phyloP scores from a whole-genome alignment of 1,139 yeast species.

The Saccharomyces hybrid region DNA sequence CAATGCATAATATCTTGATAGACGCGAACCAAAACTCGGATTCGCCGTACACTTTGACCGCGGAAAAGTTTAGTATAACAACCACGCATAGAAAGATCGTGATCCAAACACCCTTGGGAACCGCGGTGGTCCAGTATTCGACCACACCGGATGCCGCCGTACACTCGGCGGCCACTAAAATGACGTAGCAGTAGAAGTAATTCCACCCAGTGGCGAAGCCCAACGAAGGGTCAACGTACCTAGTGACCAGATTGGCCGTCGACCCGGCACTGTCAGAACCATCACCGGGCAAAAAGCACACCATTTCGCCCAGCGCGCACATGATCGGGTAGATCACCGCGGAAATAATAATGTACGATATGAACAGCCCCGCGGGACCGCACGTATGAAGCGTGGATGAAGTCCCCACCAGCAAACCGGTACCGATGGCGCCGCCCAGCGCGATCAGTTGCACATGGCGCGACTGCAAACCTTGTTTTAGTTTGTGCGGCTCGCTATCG shows the following conservation, averaged over 20 bases:
- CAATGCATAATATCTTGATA: slow-evolving; percentile 58
- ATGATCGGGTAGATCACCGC: slow-evolving; percentile 56
- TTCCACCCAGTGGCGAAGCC: slow-evolving; percentile 75
- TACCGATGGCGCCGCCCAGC: slow-evolving; percentile 82
- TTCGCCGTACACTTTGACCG: slow-evolving; percentile 47
- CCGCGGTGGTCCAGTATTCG: slow-evolving; percentile 42
- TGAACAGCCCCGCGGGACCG: slow-evolving; percentile 61
- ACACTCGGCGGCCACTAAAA: slow-evolving; percentile 69
- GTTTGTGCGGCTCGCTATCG: background rate
- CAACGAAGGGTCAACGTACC: slow-evolving; percentile 57
- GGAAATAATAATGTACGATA: slow-evolving; percentile 32
- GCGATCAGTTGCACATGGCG: slow-evolving; percentile 71
- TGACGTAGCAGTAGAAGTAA: slow-evolving; percentile 42
- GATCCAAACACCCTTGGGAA: slow-evolving; percentile 45
- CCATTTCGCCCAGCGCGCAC: slow-evolving; percentile 72
- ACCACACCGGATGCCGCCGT: slow-evolving; percentile 64
- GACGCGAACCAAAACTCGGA: slow-evolving; percentile 42
- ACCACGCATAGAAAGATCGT: slow-evolving; percentile 40
- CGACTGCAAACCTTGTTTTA: slow-evolving; percentile 54
- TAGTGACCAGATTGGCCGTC: slow-evolving; percentile 22
- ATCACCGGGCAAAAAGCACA: slow-evolving; percentile 61
- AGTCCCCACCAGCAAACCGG: slow-evolving; percentile 52
- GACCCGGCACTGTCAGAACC: slow-evolving; percentile 34
- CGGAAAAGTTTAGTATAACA: slow-evolving; percentile 37
- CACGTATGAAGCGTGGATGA: slow-evolving; percentile 54